Percentiles rank a stretch among this genome's conserved stretches.
These are phyloP conservation scores for Alternaria solani DNA, from an alignment of 2,329 filamentous ascomycete genomes.

Conservation along the genomic window DNA sequence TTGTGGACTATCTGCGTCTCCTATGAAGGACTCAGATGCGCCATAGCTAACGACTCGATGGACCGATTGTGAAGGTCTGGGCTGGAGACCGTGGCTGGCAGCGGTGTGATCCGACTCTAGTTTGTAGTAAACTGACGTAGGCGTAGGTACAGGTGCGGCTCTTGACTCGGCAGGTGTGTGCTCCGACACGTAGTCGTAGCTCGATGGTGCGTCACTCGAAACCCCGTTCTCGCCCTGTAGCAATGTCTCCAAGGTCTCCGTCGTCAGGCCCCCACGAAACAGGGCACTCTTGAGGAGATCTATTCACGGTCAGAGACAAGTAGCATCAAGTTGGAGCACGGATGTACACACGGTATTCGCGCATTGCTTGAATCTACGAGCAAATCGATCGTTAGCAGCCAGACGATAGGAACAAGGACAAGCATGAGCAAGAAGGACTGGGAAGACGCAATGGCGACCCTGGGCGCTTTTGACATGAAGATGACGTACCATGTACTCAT, in stretches of 20 bases:
- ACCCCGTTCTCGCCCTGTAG: constrained; percentile 43
- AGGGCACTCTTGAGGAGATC: constrained; percentile 58
- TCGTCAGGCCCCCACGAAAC: constrained; percentile 59
- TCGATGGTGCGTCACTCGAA: constrained; percentile 21
- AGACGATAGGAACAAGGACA: background rate
- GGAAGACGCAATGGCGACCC: background rate
- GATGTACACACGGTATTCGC: constrained; percentile 63
- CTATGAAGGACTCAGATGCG: constrained; percentile 26
- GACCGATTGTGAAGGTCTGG: constrained; percentile 20
- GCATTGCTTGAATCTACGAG: constrained; percentile 51
- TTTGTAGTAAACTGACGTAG: constrained; percentile 12
- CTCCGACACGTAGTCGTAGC: constrained; percentile 25
- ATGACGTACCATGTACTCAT: constrained; percentile 65
- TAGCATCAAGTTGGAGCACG: background rate
- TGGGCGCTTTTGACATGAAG: background rate
- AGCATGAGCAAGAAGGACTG: background rate
- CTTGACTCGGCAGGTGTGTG: constrained; percentile 20
- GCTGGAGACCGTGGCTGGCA: constrained; percentile 25
- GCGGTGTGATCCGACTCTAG: constrained; percentile 32
- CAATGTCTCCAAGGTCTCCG: constrained; percentile 60
- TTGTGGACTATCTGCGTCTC: constrained; percentile 7
- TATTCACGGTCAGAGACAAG: constrained; percentile 28
- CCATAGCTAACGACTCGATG: constrained; percentile 28
- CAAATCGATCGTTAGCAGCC: constrained; percentile 5
- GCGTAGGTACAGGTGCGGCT: constrained; percentile 19